Base-by-base conservation (phyloP, 176 grass and related monocot species). In the Chloris gayana region DNA sequence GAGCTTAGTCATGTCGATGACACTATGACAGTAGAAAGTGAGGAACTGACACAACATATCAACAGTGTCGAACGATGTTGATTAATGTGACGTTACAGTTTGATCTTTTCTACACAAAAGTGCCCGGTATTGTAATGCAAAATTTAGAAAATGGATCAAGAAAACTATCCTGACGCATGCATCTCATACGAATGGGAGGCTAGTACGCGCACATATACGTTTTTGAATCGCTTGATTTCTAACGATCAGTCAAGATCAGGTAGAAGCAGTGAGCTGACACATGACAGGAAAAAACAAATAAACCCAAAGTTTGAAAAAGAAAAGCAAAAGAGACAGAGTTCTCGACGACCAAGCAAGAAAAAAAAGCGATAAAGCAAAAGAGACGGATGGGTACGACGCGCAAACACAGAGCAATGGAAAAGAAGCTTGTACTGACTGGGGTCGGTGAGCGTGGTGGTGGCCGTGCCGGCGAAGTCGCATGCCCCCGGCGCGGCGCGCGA, bases 391-490 rank as follows among this genome's bases (percentile, higher is more conserved):
- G 35, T 57, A 14, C n/a, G 53, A 10, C 24, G 56, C 51, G 32
- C 22, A 31, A 56, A 41, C 56, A 27, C 14, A 34, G 6, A 50
- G 69, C 30, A 37, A 44, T 14, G 38, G 2, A 24, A 57, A 21
- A 42, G 67, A 59, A 61, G 38, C 35, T 50, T 65, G 49, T 57
- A 74, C 88, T 88, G 30, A 97, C 91, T 97, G 5, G 91, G 91
- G 64, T 91, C 89, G 64, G 78, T 89, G 72, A 90, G 42, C 6
- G 94, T 97, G 78, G 93, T 76, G 83, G 89, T 81, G 85, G 88
- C 94, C 57, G 91, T 89, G 78, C 94, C 94, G 84, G 88, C 81
- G 74, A 97, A 97, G 88, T 89, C 84, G 84, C 94, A 97, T 17
- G 71, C 82, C 50, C 65, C 91, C 46, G 93, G 85, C 2, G 84